These are phyloP conservation scores for Senecio squalidus DNA, from an alignment of 140 eudicot species.

Conservation along the genomic window DNA sequence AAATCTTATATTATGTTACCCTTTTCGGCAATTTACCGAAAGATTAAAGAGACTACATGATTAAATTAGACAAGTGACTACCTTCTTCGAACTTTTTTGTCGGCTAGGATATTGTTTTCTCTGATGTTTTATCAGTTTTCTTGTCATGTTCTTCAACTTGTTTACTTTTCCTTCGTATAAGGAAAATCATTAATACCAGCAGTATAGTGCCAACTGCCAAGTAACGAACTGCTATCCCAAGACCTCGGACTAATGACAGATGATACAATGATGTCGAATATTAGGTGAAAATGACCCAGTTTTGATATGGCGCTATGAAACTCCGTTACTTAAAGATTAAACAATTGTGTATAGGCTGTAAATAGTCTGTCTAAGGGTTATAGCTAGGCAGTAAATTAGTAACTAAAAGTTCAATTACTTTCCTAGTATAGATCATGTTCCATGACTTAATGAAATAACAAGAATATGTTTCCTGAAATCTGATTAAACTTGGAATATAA, in stretches of 20 bases:
- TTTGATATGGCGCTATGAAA: constrained; percentile 76
- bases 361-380: no score
- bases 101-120: constrained; percentile 45
- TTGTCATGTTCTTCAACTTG: constrained; percentile 48
- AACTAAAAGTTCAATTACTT: no score
- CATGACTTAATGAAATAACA: no score
- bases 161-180: constrained; percentile 59
- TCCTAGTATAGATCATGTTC: no score
- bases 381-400: no score
- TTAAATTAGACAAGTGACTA: constrained; percentile 15
- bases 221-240: constrained; percentile 77
- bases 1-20: no score
- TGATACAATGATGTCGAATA: constrained; percentile 45
- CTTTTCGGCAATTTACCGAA: no score
- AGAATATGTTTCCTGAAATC: no score
- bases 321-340: no score
- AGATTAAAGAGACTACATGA: neutral
- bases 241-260: constrained; percentile 53
- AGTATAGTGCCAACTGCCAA: constrained; percentile 44
- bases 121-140: constrained; percentile 29
- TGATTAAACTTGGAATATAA: no score
- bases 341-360: constrained; percentile 51
- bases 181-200: constrained; percentile 54
- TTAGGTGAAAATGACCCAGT: constrained; percentile 35
- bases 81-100: constrained; percentile 65